Evolutionary conservation across 2,329 filamentous ascomycete species (phyloP), one percentile per base, ranked within the genome.

Genomic region (Hirsutella thompsonii): DNA sequence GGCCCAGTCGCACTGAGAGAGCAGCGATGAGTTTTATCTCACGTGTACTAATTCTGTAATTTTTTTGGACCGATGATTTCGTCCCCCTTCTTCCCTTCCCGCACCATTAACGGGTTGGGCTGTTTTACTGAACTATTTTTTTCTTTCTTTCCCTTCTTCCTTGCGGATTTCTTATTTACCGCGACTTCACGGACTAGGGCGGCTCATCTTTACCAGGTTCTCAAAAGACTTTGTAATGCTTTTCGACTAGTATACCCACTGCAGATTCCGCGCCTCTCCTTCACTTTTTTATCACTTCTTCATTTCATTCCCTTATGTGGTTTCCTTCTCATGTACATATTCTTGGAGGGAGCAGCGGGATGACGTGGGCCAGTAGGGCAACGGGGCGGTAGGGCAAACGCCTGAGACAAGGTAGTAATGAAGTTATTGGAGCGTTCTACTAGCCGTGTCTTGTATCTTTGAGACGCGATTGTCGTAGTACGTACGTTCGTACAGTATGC

Each of bases 1-100:
- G 74, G 74, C 0, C 72, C 75, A 1, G 60, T 64, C 19, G 56
- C 68, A 9, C 48, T 75, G 43, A 64, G 65, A 38, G 59, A 55
- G 30, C 54, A 59, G 45, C 33, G 26, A 38, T 20, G 26, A 38
- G 32, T n/a, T 9, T n/a, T n/a, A n/a, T 2, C n/a, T n/a, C n/a
- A 4, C 32, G n/a, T 16, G 11, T 34, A n/a, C 11, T 16, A 8
- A 18, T 16, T 16, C 8, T 34, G 32, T 16, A 4, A 34, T n/a
- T n/a, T 34, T 19, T n/a, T n/a, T n/a, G n/a, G n/a, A n/a, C n/a
- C 14, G 16, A n/a, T 32, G 9, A 4, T 18, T 16, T 29, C 21
- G 19, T 21, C 16, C 19, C 20, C 19, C 28, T 20, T 30, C 20
- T 19, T 38, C 32, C 3, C 8, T 30, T 16, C 32, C 23, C 23